phyloP scores from a whole-genome alignment of 306 rosid species.

The Castanopsis chinensis region DNA sequence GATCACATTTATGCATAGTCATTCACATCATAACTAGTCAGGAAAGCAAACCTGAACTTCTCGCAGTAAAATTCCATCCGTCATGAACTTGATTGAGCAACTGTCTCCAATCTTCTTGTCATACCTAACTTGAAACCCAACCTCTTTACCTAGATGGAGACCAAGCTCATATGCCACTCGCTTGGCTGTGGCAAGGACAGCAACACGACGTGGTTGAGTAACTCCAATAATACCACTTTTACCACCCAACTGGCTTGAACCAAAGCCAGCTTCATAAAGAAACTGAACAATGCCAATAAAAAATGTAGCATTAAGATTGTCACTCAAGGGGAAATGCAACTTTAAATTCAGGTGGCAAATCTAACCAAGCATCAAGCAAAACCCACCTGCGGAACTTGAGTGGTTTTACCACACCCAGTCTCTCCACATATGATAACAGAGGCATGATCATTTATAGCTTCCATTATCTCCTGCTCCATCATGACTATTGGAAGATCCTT shows the following conservation, averaged over 20 bases:
- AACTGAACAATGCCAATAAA: conserved; percentile 39
- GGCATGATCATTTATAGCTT: conserved; percentile 72
- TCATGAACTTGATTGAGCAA: conserved; percentile 92
- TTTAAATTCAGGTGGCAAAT: background rate
- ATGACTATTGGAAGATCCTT: conserved; percentile 91
- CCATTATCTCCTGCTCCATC: conserved; percentile 99
- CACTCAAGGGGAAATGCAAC: background rate
- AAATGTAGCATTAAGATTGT: conserved; percentile 6
- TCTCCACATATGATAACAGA: conserved; percentile 91
- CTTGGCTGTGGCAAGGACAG: conserved; percentile 91
- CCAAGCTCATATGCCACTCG: conserved; percentile 94
- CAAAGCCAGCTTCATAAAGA: conserved; percentile 90
- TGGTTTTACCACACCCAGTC: conserved; percentile 99
- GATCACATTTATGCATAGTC: background rate
- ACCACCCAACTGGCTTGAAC: conserved; percentile 48
- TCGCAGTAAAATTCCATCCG: conserved; percentile 90
- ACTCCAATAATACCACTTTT: conserved; percentile 76
- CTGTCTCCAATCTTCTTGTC: conserved; percentile 78
- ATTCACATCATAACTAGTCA: conserved; percentile 1
- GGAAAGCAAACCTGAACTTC: conserved; percentile 77
- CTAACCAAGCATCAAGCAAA: conserved; percentile 18
- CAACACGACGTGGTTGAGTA: conserved; percentile 96
- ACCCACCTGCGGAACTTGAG: conserved; percentile 95
- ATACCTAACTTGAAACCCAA: conserved; percentile 93
- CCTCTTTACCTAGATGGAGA: conserved; percentile 69